These are phyloP conservation scores for Blepharisma stoltei DNA, from an alignment of 73 alveolate genomes.

Conservation along the genomic window DNA sequence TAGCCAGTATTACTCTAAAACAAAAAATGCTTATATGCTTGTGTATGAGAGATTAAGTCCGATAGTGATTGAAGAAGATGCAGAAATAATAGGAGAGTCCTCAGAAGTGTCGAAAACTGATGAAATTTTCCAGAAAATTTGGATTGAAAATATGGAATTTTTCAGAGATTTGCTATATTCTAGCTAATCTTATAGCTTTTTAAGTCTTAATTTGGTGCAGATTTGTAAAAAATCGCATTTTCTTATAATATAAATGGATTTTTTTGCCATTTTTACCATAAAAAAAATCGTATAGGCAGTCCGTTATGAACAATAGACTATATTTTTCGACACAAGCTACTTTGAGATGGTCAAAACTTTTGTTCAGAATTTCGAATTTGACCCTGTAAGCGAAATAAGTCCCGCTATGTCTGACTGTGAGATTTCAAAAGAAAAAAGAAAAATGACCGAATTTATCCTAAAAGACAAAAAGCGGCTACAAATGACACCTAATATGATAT, in stretches of 20 bases:
- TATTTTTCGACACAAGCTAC: conserved; percentile 5
- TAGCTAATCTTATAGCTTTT: too few species aligned
- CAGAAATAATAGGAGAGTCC: not conserved
- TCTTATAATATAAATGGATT: too few species aligned
- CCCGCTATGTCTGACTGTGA: not conserved
- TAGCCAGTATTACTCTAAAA: conserved; percentile 68
- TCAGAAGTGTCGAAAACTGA: not conserved
- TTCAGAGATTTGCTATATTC: conserved; percentile 16
- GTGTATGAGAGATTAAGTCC: conserved; percentile 84
- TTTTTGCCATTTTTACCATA: too few species aligned
- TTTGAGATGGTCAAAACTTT: conserved; percentile 14
- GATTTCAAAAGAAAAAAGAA: not conserved
- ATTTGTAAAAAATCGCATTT: too few species aligned
- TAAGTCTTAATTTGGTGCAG: too few species aligned
- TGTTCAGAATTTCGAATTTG: not conserved
- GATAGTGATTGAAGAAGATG: not conserved
- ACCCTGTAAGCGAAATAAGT: not conserved
- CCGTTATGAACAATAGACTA: too few species aligned
- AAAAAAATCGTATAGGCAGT: too few species aligned
- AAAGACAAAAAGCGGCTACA: conserved; percentile 7
- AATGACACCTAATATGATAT: not conserved
- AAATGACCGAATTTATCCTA: not conserved
- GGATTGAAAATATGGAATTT: conserved; percentile 22
- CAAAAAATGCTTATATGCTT: conserved; percentile 92
- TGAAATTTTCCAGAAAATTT: conserved; percentile 7